These are phyloP conservation scores for maize (Zea mays) DNA, from an alignment of 176 grass and related monocot species.

Conservation along the genomic window Zm-B73-REFERENCE-NAM-5.0 NC_050103.1:122807001-122807500, in stretches of 20 bases:
- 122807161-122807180: too few relatives aligned
- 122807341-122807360: slow-evolving; percentile 29
- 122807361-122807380: slow-evolving; percentile 1
- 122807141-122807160: too few relatives aligned
- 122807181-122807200: too few relatives aligned
- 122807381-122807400: slow-evolving; percentile 20
- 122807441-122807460: slow-evolving; percentile 11
- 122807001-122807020: too few relatives aligned
- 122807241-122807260: slow-evolving; percentile 57
- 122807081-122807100: too few relatives aligned
- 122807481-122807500: neutral
- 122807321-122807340: slow-evolving; percentile 78
- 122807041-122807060: too few relatives aligned
- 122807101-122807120: too few relatives aligned
- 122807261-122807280: slow-evolving; percentile 81
- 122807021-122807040: too few relatives aligned
- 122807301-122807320: slow-evolving; percentile 80
- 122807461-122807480: neutral
- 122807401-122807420: neutral
- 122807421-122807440: neutral
- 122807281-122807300: slow-evolving; percentile 95
- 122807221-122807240: slow-evolving; percentile 70
- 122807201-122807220: slow-evolving; percentile 32
- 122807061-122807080: too few relatives aligned
- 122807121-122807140: too few relatives aligned